phyloP scores from a whole-genome alignment of 148 eudicot species.

The Cornus suecica region DNA sequence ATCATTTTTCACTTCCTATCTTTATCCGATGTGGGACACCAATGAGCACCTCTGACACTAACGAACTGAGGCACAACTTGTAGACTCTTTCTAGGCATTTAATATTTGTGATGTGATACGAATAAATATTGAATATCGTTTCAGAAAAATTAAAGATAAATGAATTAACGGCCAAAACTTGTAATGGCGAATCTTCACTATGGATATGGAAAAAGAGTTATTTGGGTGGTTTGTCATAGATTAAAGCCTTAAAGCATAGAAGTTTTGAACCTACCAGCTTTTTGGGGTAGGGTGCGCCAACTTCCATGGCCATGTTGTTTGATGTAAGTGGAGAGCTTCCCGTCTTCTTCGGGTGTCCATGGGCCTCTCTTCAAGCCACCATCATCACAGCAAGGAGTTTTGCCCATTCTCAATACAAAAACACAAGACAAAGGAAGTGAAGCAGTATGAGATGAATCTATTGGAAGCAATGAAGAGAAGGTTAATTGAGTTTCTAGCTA shows the following conservation, averaged over 20 bases:
- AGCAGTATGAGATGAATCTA: not conserved
- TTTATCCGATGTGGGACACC: too few species aligned
- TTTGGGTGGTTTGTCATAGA: not conserved
- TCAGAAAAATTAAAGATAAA: too few species aligned
- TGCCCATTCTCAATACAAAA: not conserved
- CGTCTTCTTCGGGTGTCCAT: conserved; percentile 17
- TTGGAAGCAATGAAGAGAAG: not conserved
- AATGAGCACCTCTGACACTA: too few species aligned
- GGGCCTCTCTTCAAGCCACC: conserved; percentile 10
- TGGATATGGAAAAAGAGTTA: too few species aligned
- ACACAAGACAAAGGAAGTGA: not conserved
- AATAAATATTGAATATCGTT: too few species aligned
- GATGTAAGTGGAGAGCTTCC: conserved; percentile 11
- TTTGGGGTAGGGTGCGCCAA: conserved; percentile 8
- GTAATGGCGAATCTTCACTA: too few species aligned
- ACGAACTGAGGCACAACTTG: too few species aligned
- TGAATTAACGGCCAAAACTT: too few species aligned
- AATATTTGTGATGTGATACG: too few species aligned
- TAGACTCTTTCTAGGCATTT: too few species aligned
- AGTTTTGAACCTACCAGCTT: conserved; percentile 7
- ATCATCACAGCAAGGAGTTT: conserved; percentile 6
- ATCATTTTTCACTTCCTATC: too few species aligned
- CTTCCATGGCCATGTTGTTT: conserved; percentile 16
- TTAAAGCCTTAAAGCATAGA: not conserved
- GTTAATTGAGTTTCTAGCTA: not conserved